Evolutionary conservation across 352 stramenopile genomes (phyloP).

Genomic region (Phytophthora agathidicida): DNA sequence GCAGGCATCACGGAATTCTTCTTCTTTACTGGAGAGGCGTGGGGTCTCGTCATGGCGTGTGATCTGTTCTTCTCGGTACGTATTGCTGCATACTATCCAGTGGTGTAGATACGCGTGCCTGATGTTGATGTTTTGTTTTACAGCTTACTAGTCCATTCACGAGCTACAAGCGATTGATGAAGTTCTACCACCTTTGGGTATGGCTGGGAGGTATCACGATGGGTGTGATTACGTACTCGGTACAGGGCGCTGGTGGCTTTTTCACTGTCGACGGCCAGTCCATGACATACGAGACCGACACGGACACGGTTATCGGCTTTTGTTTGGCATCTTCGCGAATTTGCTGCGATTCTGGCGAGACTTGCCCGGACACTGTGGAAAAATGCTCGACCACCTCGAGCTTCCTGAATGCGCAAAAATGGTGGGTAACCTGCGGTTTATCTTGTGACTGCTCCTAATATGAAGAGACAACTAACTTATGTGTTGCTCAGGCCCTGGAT

Average conservation of each 20-base stretch:
- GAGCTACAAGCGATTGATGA: conserved; percentile 91
- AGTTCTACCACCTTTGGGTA: conserved; percentile 88
- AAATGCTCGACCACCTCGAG: conserved; percentile 56
- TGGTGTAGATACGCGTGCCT: not conserved
- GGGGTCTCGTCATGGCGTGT: conserved; percentile 89
- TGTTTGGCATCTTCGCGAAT: conserved; percentile 85
- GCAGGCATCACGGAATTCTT: conserved; percentile 90
- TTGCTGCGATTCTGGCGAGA: conserved; percentile 64
- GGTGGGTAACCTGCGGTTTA: conserved; percentile 29
- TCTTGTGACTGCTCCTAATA: not conserved
- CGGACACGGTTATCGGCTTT: conserved; percentile 76
- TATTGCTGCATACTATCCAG: conserved; percentile 1
- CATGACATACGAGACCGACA: conserved; percentile 76
- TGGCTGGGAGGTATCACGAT: conserved; percentile 86
- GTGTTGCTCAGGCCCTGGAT: conserved; percentile 71
- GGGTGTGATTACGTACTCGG: conserved; percentile 75
- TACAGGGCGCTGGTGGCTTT: conserved; percentile 76
- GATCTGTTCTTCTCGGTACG: conserved; percentile 86
- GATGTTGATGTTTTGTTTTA: not conserved
- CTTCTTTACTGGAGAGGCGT: conserved; percentile 88
- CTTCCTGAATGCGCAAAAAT: conserved; percentile 84
- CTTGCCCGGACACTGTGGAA: conserved; percentile 41
- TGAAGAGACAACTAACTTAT: not conserved
- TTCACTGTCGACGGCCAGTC: conserved; percentile 86
- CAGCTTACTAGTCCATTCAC: conserved; percentile 89